Percentiles rank a stretch among this genome's conserved stretches.
Evolutionary conservation across 192 early-diverging fungal species (phyloP).

Genomic region (Rhizophlyctis rosea): DNA sequence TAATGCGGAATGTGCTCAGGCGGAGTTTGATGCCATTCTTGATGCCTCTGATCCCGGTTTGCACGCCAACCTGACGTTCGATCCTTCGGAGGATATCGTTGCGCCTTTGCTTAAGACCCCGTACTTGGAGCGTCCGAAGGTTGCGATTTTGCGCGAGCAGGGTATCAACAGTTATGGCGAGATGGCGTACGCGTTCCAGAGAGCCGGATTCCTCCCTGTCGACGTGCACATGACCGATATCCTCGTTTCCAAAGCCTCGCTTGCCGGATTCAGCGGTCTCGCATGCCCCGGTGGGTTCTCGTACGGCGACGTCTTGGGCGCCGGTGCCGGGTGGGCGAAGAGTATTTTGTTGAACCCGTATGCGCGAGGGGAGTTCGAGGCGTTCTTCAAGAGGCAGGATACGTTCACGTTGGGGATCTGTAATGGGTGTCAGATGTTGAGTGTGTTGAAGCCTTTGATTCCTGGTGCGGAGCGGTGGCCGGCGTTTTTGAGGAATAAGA

Average conservation of each 20-base stretch:
- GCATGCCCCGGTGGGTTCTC: constrained; percentile 97
- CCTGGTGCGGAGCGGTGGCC: constrained; percentile 90
- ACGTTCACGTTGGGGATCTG: constrained; percentile 97
- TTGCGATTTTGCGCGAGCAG: constrained; percentile 96
- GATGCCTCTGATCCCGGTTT: constrained; percentile 76
- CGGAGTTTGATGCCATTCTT: constrained; percentile 75
- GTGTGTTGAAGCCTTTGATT: constrained; percentile 83
- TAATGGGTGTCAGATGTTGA: constrained; percentile 98
- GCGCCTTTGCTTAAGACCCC: constrained; percentile 32
- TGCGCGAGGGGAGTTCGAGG: constrained; percentile 69
- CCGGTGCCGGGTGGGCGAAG: constrained; percentile 98
- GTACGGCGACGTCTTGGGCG: constrained; percentile 98
- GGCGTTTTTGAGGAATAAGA: constrained; percentile 83
- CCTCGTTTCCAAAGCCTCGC: constrained; percentile 40
- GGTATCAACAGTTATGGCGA: constrained; percentile 95
- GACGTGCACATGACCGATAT: constrained; percentile 99
- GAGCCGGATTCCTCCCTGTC: constrained; percentile 88
- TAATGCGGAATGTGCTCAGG: constrained; percentile 78
- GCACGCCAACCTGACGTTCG: constrained; percentile 74
- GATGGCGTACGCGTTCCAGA: constrained; percentile 91
- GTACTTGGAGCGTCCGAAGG: constrained; percentile 58
- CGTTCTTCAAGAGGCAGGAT: constrained; percentile 80
- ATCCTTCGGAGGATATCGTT: constrained; percentile 49
- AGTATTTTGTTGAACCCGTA: constrained; percentile 72
- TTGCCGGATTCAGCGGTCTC: constrained; percentile 79